Evolutionary conservation across 75 land plant species (phyloP), one percentile per base, ranked within the genome.

Genomic region (Isoetes taiwanensis): DNA sequence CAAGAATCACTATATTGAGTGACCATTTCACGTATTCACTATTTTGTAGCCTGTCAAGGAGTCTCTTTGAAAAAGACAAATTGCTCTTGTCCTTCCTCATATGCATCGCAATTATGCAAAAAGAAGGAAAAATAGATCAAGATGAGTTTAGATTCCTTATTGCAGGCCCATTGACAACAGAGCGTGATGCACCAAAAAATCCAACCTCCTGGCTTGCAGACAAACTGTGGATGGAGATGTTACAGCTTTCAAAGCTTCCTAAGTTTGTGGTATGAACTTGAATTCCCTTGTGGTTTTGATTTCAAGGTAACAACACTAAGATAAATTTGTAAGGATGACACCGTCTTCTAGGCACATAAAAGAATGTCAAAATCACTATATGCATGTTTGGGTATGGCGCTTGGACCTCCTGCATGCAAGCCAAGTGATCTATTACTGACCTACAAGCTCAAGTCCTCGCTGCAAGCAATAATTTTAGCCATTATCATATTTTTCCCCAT

Each of bases 11-110:
- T 0, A 71, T 16, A 2, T 52, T 71, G 21, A 71, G 65, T 33
- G 68, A 59, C 2, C 65, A 33, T 27, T 71, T 71, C 57, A 65
- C 68, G 14, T 71, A 43, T 42, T 54, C 59, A 30, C 54, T 71
- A 20, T 71, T 58, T 46, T 64, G 74, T 50, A 71, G 62, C 33
- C 56, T 71, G 2, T 50, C 68, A 39, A 59, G 74, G 0, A 71
- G 74, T 26, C 55, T 71, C 21, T 71, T 71, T 33, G 69, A 71
- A 23, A 71, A 71, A 54, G 74, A 71, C 30, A 71, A 71, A 46
- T 30, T 71, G 43, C 17, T 71, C 6, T 21, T 71, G 3, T 65
- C 69, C 3, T 64, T 71, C 10, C 54, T 65, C 9, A 59, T 71
- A 38, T 64, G 68, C 54, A 28, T 32, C 12, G 53, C 71, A 0